These are phyloP conservation scores for Whalleya microplaca DNA, from an alignment of 2,329 filamentous ascomycete species.

Conservation along the genomic window DNA sequence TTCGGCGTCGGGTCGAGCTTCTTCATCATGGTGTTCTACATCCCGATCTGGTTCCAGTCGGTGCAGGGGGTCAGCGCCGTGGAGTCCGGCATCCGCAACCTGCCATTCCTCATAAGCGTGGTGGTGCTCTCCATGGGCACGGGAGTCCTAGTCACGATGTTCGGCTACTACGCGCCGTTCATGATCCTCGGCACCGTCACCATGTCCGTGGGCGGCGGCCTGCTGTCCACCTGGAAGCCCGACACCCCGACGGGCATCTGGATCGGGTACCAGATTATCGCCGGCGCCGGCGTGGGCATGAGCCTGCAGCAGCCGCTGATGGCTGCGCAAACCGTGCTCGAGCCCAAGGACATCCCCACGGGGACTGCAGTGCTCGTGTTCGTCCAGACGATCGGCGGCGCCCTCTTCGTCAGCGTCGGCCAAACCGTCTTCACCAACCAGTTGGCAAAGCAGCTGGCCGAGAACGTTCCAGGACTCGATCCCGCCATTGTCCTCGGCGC, in stretches of 20 bases:
- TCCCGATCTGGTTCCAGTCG: conserved; percentile 36
- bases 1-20: conserved; percentile 41
- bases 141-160: conserved; percentile 34
- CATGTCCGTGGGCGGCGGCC: conserved; percentile 40
- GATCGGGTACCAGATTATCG: conserved; percentile 49
- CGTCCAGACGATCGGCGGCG: conserved; percentile 46
- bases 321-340: conserved; percentile 45
- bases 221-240: conserved; percentile 44
- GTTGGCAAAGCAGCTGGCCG: conserved; percentile 44
- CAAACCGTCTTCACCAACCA: conserved; percentile 56
- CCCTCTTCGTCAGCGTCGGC: conserved; percentile 55
- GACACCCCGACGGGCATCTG: conserved; percentile 38
- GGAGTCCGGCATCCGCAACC: conserved; percentile 41
- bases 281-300: conserved; percentile 45
- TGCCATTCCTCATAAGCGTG: conserved; percentile 39
- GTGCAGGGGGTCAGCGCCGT: conserved; percentile 40
- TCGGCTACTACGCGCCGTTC: conserved; percentile 44
- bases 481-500: conserved; percentile 36
- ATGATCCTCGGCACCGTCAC: conserved; percentile 43
- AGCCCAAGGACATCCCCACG: conserved; percentile 33
- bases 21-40: conserved; percentile 41
- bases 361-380: conserved; percentile 43
- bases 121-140: conserved; percentile 34
- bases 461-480: conserved; percentile 41
- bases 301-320: conserved; percentile 47